Conservation (phyloP, 768 basidiomycete genomes). For the Lentinula raphanica region DNA sequence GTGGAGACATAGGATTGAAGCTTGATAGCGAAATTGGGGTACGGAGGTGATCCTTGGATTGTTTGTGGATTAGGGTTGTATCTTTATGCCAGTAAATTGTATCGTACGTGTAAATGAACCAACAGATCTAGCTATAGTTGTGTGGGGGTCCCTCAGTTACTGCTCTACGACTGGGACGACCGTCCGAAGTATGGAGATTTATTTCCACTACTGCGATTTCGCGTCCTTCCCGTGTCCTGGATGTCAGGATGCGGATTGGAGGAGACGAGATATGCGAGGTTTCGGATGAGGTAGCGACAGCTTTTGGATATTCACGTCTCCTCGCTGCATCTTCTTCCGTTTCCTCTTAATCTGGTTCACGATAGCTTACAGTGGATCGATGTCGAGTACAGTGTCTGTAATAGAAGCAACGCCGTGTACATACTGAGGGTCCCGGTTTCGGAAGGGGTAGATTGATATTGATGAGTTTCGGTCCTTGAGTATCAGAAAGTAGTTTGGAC, state of each 20-base stretch:
- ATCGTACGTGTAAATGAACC: too few species aligned
- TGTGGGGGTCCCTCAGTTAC: too few species aligned
- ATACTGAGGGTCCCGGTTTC: background rate
- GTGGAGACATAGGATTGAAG: slow-evolving; percentile 38
- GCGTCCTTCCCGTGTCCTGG: too few species aligned
- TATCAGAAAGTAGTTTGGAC: background rate
- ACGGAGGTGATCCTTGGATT: background rate
- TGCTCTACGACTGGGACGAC: too few species aligned
- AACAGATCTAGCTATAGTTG: too few species aligned
- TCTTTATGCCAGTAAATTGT: background rate
- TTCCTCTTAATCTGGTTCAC: slow-evolving; percentile 1
- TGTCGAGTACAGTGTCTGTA: background rate
- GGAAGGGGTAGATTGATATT: background rate
- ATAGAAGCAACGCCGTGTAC: background rate
- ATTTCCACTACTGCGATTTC: too few species aligned
- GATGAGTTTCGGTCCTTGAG: background rate
- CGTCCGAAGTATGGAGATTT: too few species aligned
- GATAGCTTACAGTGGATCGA: background rate
- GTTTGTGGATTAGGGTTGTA: background rate
- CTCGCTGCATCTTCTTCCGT: background rate
- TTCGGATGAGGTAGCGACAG: background rate
- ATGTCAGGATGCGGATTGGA: background rate
- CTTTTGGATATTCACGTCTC: background rate
- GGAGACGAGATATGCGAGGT: background rate
- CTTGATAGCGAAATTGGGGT: background rate